A percentile compares a stretch with the other conserved stretches of the same genome.
phyloP scores from a whole-genome alignment of 176 grass and related monocot genomes.

The Aechmea fasciata region DNA sequence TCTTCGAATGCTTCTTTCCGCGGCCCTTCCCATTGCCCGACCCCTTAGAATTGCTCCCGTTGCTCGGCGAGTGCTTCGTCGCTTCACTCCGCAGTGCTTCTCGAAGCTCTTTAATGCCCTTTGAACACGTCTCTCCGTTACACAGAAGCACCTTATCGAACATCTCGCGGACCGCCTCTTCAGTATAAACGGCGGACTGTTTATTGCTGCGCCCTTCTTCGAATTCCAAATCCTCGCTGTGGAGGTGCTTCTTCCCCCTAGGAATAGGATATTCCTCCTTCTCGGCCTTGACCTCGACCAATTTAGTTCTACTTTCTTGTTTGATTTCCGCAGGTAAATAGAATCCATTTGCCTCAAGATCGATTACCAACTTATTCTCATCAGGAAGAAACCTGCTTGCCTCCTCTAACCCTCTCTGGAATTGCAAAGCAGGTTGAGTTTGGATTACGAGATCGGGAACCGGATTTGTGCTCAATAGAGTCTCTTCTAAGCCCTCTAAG shows the following conservation, averaged over 20 bases:
- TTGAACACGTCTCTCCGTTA: constrained; percentile 49
- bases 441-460: constrained; percentile 16
- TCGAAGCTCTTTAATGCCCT: constrained; percentile 51
- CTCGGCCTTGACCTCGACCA: constrained; percentile 34
- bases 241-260: constrained; percentile 65
- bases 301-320: constrained; percentile 9
- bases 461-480: not conserved
- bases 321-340: not conserved
- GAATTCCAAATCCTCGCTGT: constrained; percentile 55
- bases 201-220: constrained; percentile 77
- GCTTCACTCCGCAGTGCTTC: constrained; percentile 47
- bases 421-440: constrained; percentile 44
- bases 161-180: constrained; percentile 59
- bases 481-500: constrained; percentile 11
- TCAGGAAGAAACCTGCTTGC: constrained; percentile 56
- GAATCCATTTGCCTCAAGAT: constrained; percentile 31
- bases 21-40: constrained; percentile 52
- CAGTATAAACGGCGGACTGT: constrained; percentile 55
- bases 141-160: constrained; percentile 84
- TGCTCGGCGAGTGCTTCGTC: constrained; percentile 24
- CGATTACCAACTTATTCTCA: constrained; percentile 54
- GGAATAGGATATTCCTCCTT: constrained; percentile 14
- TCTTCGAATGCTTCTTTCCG: constrained; percentile 65
- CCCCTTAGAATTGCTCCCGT: constrained; percentile 35
- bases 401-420: constrained; percentile 52